A percentile compares a stretch with the other conserved stretches of the same genome.
These are phyloP conservation scores for Euphrasia confusa DNA, from an alignment of 257 asterid species.

Conservation along the genomic window DNA sequence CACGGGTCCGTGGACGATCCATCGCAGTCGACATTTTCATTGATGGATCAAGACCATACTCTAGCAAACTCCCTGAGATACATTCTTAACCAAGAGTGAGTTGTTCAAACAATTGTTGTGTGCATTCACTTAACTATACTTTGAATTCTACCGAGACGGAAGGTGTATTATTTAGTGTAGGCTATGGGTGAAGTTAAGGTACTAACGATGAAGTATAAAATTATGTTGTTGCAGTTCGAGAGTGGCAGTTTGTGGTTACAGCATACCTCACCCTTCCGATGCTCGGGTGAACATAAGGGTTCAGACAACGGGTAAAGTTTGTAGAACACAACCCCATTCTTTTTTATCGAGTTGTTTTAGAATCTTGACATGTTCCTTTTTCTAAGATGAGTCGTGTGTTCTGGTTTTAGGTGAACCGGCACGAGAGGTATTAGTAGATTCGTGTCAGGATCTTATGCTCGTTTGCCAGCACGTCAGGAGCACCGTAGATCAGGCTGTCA, in stretches of 20 bases:
- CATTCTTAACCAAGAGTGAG: conserved; percentile 85
- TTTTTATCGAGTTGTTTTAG: neutral
- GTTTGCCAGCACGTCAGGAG: conserved; percentile 61
- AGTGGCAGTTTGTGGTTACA: conserved; percentile 79
- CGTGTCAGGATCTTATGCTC: conserved; percentile 76
- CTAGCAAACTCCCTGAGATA: conserved; percentile 77
- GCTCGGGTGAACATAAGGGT: conserved; percentile 85
- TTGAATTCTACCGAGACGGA: neutral
- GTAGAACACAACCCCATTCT: too few relatives aligned
- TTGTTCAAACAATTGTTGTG: conserved; percentile 8
- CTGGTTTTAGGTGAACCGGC: conserved; percentile 67
- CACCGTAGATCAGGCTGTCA: conserved; percentile 63
- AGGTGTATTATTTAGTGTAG: neutral
- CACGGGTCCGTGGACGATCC: conserved; percentile 58
- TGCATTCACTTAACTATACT: neutral
- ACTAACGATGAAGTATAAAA: conserved; percentile 7
- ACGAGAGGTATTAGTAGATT: conserved; percentile 73
- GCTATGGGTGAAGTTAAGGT: neutral
- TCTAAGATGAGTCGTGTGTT: neutral
- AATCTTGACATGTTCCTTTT: neutral
- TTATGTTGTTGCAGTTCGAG: conserved; percentile 58
- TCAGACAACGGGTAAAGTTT: conserved; percentile 75
- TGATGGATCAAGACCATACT: conserved; percentile 84
- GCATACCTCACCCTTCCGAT: conserved; percentile 96
- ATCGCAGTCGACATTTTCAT: conserved; percentile 69